These are phyloP conservation scores for Monilinia aucupariae DNA, from an alignment of 2,329 filamentous ascomycete species.

Conservation along the genomic window DNA sequence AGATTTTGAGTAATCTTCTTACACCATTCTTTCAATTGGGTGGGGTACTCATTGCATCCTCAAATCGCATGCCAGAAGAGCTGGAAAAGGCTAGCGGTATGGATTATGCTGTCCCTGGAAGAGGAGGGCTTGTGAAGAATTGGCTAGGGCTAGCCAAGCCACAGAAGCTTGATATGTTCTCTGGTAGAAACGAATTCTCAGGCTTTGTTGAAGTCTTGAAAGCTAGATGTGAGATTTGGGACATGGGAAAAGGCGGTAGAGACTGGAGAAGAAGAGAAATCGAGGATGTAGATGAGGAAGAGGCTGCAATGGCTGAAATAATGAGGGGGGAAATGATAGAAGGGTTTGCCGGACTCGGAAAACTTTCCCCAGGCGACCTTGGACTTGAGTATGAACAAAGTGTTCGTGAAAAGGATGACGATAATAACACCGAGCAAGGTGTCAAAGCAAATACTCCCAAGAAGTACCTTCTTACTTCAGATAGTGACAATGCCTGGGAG, in stretches of 20 bases:
- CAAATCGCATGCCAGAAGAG: constrained; percentile 79
- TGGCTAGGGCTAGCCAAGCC: constrained; percentile 42
- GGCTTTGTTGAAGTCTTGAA: constrained; percentile 71
- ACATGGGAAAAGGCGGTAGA: constrained; percentile 63
- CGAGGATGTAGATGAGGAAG: constrained; percentile 32
- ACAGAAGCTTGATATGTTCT: constrained; percentile 38
- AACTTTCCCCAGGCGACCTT: constrained; percentile 10
- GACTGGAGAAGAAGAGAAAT: constrained; percentile 63
- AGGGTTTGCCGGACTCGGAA: constrained; percentile 21
- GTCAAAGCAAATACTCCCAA: constrained; percentile 24
- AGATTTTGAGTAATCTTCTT: constrained; percentile 73
- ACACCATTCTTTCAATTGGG: constrained; percentile 77
- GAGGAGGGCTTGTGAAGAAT: constrained; percentile 47
- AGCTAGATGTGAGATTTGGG: constrained; percentile 75
- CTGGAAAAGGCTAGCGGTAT: constrained; percentile 68
- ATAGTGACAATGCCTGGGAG: constrained; percentile 28
- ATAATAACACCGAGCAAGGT: constrained; percentile 13
- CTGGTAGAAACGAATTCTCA: constrained; percentile 65
- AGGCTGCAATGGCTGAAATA: constrained; percentile 29
- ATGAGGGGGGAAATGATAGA: constrained; percentile 35
- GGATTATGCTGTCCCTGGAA: constrained; percentile 53
- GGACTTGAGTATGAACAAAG: constrained; percentile 13
- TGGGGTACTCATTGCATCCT: constrained; percentile 73
- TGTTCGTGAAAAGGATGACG: background rate
- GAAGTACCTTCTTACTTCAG: constrained; percentile 29